A percentile compares a stretch with the other conserved stretches of the same genome.
phyloP scores from a whole-genome alignment of 768 basidiomycete genomes.

The Tricholoma bakamatsutake region DNA sequence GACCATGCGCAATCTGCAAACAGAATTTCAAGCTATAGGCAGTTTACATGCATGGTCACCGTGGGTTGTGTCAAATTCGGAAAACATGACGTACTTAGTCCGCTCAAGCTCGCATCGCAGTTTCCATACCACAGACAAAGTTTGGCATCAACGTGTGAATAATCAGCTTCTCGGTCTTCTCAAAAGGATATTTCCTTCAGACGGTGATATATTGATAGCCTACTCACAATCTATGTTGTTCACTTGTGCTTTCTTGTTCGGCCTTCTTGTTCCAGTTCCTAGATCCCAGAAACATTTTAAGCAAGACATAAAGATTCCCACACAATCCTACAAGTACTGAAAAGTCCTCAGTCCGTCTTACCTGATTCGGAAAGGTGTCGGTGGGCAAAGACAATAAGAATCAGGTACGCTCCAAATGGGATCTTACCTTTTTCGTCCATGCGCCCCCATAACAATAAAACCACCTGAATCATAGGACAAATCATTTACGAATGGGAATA shows the following conservation, averaged over 20 bases:
- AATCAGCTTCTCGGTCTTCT: neutral
- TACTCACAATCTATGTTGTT: neutral
- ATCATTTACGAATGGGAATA: conserved; percentile 15
- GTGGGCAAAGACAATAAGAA: conserved; percentile 32
- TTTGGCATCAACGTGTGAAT: neutral
- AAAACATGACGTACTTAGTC: neutral
- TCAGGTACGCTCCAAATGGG: conserved; percentile 30
- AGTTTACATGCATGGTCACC: no score
- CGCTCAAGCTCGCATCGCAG: neutral
- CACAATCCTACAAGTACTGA: neutral
- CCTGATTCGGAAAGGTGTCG: conserved; percentile 11
- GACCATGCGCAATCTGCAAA: neutral
- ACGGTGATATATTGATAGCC: neutral
- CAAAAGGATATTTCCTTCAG: neutral
- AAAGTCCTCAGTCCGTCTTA: conserved; percentile 2
- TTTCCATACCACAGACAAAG: neutral
- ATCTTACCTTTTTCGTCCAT: conserved; percentile 10
- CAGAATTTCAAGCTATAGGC: neutral
- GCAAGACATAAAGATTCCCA: neutral
- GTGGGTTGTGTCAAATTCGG: neutral
- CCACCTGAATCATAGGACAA: conserved; percentile 18
- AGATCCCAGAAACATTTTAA: neutral
- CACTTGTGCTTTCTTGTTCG: neutral
- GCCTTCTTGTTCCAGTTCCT: neutral
- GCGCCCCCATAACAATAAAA: conserved; percentile 17